A percentile compares a stretch with the other conserved stretches of the same genome.
phyloP scores from a whole-genome alignment of 352 stramenopile species.

The Sclerospora graminicola region DNA sequence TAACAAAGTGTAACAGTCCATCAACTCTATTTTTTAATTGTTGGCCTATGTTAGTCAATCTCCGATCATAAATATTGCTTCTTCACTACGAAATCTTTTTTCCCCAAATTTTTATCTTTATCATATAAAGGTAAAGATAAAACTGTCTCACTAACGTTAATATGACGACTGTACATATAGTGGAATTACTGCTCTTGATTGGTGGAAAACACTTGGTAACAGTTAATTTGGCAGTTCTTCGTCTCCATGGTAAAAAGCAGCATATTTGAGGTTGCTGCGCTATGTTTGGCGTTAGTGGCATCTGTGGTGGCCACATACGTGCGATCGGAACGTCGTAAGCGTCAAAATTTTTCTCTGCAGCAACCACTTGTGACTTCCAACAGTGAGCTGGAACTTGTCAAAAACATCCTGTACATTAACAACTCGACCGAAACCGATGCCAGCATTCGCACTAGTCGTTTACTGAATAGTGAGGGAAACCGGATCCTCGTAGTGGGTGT shows the following conservation, averaged over 20 bases:
- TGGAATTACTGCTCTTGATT: too few relatives aligned
- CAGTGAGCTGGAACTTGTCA: slow-evolving; percentile 69
- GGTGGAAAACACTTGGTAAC: not conserved
- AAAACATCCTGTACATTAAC: slow-evolving; percentile 82
- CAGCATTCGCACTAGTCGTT: slow-evolving; percentile 10
- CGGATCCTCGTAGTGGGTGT: slow-evolving; percentile 87
- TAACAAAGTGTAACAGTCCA: too few relatives aligned
- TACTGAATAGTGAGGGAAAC: slow-evolving; percentile 44
- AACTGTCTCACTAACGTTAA: too few relatives aligned
- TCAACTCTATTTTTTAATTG: too few relatives aligned
- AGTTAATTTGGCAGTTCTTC: not conserved
- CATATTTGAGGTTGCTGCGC: slow-evolving; percentile 32
- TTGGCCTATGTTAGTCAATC: too few relatives aligned
- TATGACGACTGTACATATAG: too few relatives aligned
- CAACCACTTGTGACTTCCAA: slow-evolving; percentile 33
- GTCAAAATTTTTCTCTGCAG: slow-evolving; percentile 30
- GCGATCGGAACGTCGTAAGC: slow-evolving; percentile 34
- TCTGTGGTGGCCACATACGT: slow-evolving; percentile 33
- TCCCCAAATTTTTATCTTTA: too few relatives aligned
- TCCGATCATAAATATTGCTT: too few relatives aligned
- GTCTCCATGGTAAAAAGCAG: slow-evolving; percentile 32
- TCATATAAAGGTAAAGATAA: too few relatives aligned
- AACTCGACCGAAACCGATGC: slow-evolving; percentile 33
- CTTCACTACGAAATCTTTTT: too few relatives aligned
- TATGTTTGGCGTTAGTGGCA: slow-evolving; percentile 37